Conservation (phyloP, 306 rosid genomes). For the Casuarina cunninghamiana region DNA sequence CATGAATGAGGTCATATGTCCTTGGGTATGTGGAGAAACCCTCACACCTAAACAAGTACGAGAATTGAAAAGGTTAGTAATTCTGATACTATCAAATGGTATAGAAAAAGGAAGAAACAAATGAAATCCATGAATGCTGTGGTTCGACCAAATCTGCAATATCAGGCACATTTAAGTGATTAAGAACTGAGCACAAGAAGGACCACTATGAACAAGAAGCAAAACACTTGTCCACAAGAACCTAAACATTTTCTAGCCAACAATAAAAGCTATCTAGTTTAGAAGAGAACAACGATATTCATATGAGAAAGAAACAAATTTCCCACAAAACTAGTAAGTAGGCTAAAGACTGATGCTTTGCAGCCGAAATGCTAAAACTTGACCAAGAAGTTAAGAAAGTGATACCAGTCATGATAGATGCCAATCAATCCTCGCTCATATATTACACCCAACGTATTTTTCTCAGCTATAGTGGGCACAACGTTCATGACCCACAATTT, state of each 20-base stretch:
- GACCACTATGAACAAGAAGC: not conserved
- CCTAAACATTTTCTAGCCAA: not conserved
- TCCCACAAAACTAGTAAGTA: not conserved
- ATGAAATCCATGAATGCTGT: not conserved
- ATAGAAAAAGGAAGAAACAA: not conserved
- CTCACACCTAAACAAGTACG: slow-evolving; percentile 69
- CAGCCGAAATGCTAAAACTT: slow-evolving; percentile 4
- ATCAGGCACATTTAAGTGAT: not conserved
- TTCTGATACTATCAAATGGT: not conserved
- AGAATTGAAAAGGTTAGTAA: slow-evolving; percentile 12
- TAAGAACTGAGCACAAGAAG: slow-evolving; percentile 17
- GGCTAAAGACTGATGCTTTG: slow-evolving; percentile 8
- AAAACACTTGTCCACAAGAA: not conserved
- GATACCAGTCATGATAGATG: slow-evolving; percentile 93
- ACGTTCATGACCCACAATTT: slow-evolving; percentile 97
- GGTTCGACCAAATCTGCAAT: not conserved
- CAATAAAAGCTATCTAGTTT: not conserved
- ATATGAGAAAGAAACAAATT: not conserved
- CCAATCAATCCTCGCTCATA: slow-evolving; percentile 87
- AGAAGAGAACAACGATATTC: not conserved
- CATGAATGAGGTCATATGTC: slow-evolving; percentile 96
- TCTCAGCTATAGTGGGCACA: slow-evolving; percentile 82
- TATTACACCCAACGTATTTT: slow-evolving; percentile 64
- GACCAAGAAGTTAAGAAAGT: slow-evolving; percentile 18
- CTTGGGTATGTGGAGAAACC: slow-evolving; percentile 94